Evolutionary conservation across 1,284 basidiomycete genomes (phyloP), one percentile per base, ranked within the genome.

Genomic region (Ceratobasidium sp.): DNA sequence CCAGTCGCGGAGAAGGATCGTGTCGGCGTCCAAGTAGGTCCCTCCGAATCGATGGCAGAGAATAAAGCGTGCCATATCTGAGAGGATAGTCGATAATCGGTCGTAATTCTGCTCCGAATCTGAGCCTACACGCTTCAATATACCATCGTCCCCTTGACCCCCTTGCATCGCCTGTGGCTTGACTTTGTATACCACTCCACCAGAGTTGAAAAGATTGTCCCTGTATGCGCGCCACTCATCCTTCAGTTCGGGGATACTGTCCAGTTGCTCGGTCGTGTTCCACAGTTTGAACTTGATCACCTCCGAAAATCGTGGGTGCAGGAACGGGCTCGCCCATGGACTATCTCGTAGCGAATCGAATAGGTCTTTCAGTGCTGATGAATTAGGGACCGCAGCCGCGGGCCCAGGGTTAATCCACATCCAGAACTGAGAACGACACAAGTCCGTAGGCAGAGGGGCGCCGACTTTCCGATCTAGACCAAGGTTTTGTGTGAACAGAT

Each of bases 31-130:
- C n/a, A n/a, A n/a, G n/a, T n/a, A n/a, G n/a, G n/a, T n/a, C n/a
- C n/a, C n/a, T n/a, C n/a, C n/a, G n/a, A n/a, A n/a, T n/a, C n/a
- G n/a, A n/a, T n/a, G n/a, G n/a, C n/a, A n/a, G n/a, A n/a, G n/a
- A n/a, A n/a, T n/a, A n/a, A n/a, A n/a, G n/a, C n/a, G 86, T 3
- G 90, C 92, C 88, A 94, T 90, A 76, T 94, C 92, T 12, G 91
- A 93, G 7, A 94, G 80, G 73, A 88, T 85, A 72, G 87, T 86
- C 15, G 86, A 85, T 42, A 89, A 78, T 47, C 85, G 81, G 76
- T 88, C 87, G 76, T 88, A 88, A 70, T 84, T 82, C 62, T 79
- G 78, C 69, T 84, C 80, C 0, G 83, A 85, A 15, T 82, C 80
- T 13, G 84, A 86, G 20, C 85, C 85, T 62, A 86, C 81, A 62